A percentile compares a stretch with the other conserved stretches of the same genome.
These are phyloP conservation scores for Malassezia obtusa DNA, from an alignment of 1,284 basidiomycete genomes.

Conservation along the genomic window DNA sequence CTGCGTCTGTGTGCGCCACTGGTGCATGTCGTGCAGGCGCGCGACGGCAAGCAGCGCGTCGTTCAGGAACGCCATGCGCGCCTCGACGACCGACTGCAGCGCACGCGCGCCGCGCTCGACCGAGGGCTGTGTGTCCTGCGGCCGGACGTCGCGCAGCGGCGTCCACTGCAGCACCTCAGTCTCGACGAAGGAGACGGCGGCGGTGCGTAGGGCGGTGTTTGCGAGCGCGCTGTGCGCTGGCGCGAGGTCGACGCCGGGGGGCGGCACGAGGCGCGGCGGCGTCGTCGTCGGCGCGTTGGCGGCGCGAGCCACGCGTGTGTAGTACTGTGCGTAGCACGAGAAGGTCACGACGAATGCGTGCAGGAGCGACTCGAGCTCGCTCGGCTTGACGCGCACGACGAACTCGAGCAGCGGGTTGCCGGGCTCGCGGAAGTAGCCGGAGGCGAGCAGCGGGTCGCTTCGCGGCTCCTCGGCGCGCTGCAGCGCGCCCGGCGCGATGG, in stretches of 20 bases:
- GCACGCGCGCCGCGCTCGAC: neutral
- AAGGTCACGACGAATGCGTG: slow-evolving; percentile 6
- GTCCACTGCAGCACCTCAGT: slow-evolving; percentile 11
- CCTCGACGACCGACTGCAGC: neutral
- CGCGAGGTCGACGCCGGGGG: neutral
- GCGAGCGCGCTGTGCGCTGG: neutral
- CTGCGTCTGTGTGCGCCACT: neutral
- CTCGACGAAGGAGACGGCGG: slow-evolving; percentile 3
- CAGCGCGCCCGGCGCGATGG: slow-evolving; percentile 35
- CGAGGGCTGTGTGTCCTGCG: slow-evolving; percentile 22
- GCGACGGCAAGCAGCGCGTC: neutral
- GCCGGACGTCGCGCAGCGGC: slow-evolving; percentile 9
- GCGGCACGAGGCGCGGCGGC: neutral
- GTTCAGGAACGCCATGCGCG: slow-evolving; percentile 1
- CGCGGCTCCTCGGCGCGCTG: neutral
- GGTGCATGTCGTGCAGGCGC: slow-evolving; percentile 1
- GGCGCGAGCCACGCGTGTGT: too few species aligned
- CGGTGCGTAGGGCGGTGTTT: neutral
- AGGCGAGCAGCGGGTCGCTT: slow-evolving; percentile 1
- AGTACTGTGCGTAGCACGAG: slow-evolving; percentile 1
- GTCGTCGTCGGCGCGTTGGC: neutral
- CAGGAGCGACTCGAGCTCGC: neutral
- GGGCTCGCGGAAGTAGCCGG: slow-evolving; percentile 2
- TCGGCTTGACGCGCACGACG: neutral
- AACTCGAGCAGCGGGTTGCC: neutral